Conservation (phyloP, 148 eudicot species). For the Dysphania ambrosioides region DNA sequence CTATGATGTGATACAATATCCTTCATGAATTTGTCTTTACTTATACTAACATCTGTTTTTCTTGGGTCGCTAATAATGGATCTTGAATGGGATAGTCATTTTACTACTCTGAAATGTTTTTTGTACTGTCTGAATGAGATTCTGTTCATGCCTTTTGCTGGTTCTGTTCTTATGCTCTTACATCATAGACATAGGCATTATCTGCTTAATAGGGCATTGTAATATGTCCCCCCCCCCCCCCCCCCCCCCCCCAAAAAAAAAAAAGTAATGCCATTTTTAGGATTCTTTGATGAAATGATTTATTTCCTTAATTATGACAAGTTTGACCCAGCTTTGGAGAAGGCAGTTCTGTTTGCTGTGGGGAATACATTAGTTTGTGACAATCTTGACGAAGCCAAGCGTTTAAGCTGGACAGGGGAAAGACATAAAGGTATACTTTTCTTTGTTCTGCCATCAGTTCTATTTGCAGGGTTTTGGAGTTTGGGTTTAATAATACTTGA, state of each 20-base stretch:
- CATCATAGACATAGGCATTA: neutral
- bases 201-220: neutral
- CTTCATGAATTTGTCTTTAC: conserved; percentile 33
- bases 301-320: conserved; percentile 60
- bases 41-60: neutral
- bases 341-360: conserved; percentile 90
- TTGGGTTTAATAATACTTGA: conserved; percentile 13
- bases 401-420: conserved; percentile 91
- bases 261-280: too few relatives aligned
- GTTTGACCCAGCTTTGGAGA: conserved; percentile 83
- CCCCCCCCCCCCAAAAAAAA: too few relatives aligned
- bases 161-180: neutral
- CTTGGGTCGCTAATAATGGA: neutral
- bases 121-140: neutral
- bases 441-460: neutral
- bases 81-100: neutral
- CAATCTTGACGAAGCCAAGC: conserved; percentile 83
- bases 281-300: neutral
- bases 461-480: neutral
- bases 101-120: neutral
- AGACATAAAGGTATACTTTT: conserved; percentile 67
- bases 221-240: neutral
- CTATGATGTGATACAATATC: conserved; percentile 96
- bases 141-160: neutral
- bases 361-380: conserved; percentile 97